Evolutionary conservation across 1,139 yeast species (phyloP).

Genomic region (Protomyces pachydermus): DNA sequence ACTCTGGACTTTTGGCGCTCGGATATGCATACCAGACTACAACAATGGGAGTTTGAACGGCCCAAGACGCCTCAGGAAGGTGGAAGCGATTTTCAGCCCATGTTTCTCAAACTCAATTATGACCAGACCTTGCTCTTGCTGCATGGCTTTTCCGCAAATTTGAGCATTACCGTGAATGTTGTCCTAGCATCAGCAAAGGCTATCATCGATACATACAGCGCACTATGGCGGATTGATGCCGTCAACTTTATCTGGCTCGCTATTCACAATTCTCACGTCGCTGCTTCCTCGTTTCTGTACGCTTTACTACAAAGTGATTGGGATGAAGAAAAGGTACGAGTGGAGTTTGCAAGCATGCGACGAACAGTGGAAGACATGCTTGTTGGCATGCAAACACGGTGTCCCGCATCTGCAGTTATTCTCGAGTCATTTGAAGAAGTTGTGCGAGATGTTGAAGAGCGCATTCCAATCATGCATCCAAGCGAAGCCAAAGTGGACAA

Average conservation of each 20-base stretch:
- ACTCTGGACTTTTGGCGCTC: slow-evolving; percentile 56
- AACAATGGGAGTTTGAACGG: slow-evolving; percentile 55
- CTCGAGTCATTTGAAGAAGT: slow-evolving; percentile 10
- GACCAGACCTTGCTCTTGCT: slow-evolving; percentile 67
- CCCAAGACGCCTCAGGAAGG: slow-evolving; percentile 57
- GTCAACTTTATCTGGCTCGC: slow-evolving; percentile 92
- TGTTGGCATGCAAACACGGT: slow-evolving; percentile 19
- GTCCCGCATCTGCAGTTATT: slow-evolving; percentile 17
- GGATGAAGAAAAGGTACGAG: background rate
- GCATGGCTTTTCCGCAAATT: slow-evolving; percentile 73
- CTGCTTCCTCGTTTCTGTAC: slow-evolving; percentile 42
- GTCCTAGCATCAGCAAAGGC: slow-evolving; percentile 64
- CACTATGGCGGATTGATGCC: slow-evolving; percentile 51
- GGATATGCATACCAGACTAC: slow-evolving; percentile 50
- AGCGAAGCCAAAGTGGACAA: background rate
- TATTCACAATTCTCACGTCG: slow-evolving; percentile 80
- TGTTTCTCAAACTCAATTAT: slow-evolving; percentile 68
- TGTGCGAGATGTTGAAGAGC: slow-evolving; percentile 5
- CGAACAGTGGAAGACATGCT: slow-evolving; percentile 9
- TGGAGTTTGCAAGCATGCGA: slow-evolving; percentile 2
- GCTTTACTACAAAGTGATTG: slow-evolving; percentile 7
- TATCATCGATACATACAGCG: slow-evolving; percentile 59
- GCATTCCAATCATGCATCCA: background rate
- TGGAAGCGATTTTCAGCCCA: slow-evolving; percentile 69
- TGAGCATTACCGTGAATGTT: slow-evolving; percentile 49